A percentile compares a stretch with the other conserved stretches of the same genome.
Evolutionary conservation across 2,329 filamentous ascomycete genomes (phyloP).

Genomic region (Daldinia sp.): DNA sequence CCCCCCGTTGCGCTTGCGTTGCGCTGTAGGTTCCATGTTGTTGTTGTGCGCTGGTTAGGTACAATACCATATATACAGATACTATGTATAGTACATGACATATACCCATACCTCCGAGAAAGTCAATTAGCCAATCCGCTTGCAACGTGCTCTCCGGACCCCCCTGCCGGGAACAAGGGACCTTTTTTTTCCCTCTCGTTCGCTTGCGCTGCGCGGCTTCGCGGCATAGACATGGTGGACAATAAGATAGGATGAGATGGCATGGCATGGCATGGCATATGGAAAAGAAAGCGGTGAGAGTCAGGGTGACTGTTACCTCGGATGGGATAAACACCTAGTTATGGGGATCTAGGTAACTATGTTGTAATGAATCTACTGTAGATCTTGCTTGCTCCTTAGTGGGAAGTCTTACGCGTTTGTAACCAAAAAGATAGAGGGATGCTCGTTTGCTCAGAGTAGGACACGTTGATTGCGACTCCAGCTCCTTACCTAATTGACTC

Average conservation of each 20-base stretch:
- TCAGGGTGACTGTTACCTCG: no score
- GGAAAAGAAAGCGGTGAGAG: background rate
- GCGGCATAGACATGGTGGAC: background rate
- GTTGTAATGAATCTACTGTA: background rate
- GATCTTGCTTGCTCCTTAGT: background rate
- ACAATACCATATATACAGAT: no score
- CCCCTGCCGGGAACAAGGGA: background rate
- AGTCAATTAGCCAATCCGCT: slow-evolving; percentile 2
- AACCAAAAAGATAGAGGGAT: background rate
- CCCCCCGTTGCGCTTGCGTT: no score
- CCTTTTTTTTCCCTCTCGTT: no score
- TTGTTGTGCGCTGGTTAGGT: no score
- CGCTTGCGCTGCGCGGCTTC: background rate
- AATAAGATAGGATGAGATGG: no score
- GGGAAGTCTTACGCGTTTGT: background rate
- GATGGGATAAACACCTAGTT: no score
- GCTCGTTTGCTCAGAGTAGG: background rate
- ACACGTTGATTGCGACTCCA: background rate
- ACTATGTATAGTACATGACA: background rate
- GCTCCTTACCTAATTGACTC: background rate
- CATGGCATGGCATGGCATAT: no score
- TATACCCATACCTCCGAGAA: background rate
- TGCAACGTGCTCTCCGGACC: background rate
- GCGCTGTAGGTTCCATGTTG: no score
- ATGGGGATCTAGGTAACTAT: no score